Conservation (phyloP, 2,329 filamentous ascomycete genomes). For the Epichloe hybrida region DNA sequence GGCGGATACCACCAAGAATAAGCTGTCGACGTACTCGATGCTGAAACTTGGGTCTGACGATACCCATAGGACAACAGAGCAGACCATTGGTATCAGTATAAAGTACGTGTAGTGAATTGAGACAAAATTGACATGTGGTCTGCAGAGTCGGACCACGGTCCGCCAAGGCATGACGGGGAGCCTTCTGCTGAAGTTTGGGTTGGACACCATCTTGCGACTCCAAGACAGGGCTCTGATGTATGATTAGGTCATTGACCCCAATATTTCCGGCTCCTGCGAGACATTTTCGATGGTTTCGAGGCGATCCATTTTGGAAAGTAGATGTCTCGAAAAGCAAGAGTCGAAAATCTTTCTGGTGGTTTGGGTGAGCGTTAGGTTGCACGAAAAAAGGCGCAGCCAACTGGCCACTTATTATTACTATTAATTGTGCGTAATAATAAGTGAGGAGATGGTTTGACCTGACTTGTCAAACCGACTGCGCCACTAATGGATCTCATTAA, state of each 20-base stretch:
- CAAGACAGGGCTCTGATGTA: neutral
- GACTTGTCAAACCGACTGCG: no score
- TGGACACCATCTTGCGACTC: neutral
- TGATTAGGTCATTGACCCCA: neutral
- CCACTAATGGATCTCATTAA: no score
- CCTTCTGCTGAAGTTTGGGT: neutral
- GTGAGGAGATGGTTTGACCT: no score
- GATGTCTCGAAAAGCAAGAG: neutral
- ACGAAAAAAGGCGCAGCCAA: neutral
- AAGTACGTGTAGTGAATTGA: constrained; percentile 58
- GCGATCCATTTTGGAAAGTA: neutral
- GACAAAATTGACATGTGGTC: constrained; percentile 44
- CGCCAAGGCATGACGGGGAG: neutral
- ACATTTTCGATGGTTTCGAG: neutral
- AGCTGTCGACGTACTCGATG: constrained; percentile 47
- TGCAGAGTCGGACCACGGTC: neutral
- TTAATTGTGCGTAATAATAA: no score
- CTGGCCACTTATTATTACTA: neutral
- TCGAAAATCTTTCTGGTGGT: neutral
- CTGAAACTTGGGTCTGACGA: constrained; percentile 35
- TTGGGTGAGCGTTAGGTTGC: neutral
- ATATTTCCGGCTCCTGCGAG: neutral
- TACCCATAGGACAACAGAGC: constrained; percentile 48
- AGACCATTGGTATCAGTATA: constrained; percentile 37
- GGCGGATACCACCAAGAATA: constrained; percentile 53